Base-by-base conservation (phyloP, 2,329 filamentous ascomycete species). In the Huntiella abstrusa region DNA sequence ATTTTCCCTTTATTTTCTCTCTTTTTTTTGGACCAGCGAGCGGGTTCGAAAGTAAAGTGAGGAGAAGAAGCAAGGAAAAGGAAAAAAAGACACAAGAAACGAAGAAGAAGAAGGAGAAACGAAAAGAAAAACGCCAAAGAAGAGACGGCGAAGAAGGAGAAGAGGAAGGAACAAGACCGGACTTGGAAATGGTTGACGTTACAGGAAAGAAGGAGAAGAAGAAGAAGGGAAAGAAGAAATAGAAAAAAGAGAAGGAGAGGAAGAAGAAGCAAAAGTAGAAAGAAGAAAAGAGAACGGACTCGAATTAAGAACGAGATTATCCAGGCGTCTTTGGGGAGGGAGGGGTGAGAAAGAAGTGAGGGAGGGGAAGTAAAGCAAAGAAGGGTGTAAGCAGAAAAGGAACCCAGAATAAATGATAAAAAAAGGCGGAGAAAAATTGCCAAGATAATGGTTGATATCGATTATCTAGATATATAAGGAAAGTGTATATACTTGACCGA, bases 21-120 rank as follows among this genome's bases (percentile, higher is more conserved):
- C 22, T 28, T 10, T 28, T 28, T 28, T 7, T n/a, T 19, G 22
- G 22, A 11, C 39, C 17, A 19, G 4, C 17, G 17, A 19, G 32
- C 32, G 33, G 36, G 34, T 33, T 38, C 34, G 33, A 38, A 33
- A 35, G 43, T 43, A 45, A 48, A 43, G 33, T 5, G 32, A 38
- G 45, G 46, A 42, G 43, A 50, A 44, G 41, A 50, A 50, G 15
- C 35, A 39, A 41, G 41, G 39, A 42, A 36, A 38, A 46, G 35
- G 35, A 48, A 36, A 45, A 45, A 49, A 50, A 41, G 33, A 46
- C 48, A 39, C 40, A 19, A 41, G 40, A 48, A 49, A 46, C 19
- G 43, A 41, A 46, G 28, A 36, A 43, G 42, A 41, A 44, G 43
- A 48, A 36, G 33, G 33, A 46, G 40, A 38, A 43, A 46, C 22